A percentile compares a stretch with the other conserved stretches of the same genome.
phyloP scores from a whole-genome alignment of 139 green algal species.

The Ulvella scutata region DNA sequence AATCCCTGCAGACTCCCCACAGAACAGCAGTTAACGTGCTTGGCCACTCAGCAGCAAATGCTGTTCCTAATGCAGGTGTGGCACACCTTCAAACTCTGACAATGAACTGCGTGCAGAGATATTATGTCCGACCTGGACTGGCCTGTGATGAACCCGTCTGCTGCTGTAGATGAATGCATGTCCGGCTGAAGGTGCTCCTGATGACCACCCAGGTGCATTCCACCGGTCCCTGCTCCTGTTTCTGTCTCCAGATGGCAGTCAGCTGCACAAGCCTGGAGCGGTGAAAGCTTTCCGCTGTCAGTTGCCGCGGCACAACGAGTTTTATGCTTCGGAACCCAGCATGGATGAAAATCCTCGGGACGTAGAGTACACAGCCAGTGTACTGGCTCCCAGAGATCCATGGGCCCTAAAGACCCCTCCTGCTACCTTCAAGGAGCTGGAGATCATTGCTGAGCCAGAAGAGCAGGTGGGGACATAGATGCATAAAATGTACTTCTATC shows the following conservation, averaged over 20 bases:
- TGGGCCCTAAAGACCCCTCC: background rate
- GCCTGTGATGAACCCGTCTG: background rate
- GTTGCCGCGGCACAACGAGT: constrained; percentile 51
- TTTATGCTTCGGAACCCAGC: constrained; percentile 44
- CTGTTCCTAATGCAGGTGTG: constrained; percentile 50
- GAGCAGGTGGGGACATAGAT: too few relatives aligned
- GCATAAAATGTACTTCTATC: too few relatives aligned
- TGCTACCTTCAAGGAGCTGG: constrained; percentile 35
- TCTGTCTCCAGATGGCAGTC: constrained; percentile 33
- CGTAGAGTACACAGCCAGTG: background rate
- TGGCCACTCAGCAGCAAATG: constrained; percentile 18
- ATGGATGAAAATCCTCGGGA: background rate
- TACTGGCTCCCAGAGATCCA: background rate
- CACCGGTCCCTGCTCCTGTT: constrained; percentile 56
- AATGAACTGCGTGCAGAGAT: background rate
- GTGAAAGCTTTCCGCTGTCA: constrained; percentile 67
- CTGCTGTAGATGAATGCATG: constrained; percentile 39
- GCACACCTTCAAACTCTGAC: background rate
- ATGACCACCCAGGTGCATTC: constrained; percentile 31
- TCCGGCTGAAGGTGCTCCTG: background rate
- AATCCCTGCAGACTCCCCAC: constrained; percentile 51
- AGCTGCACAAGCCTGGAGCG: constrained; percentile 26
- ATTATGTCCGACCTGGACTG: background rate
- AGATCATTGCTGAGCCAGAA: constrained; percentile 65
- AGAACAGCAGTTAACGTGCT: constrained; percentile 31